Evolutionary conservation across 176 grass and related monocot genomes (phyloP), one percentile per base, ranked within the genome.

Genomic region (Oryza punctata): DNA sequence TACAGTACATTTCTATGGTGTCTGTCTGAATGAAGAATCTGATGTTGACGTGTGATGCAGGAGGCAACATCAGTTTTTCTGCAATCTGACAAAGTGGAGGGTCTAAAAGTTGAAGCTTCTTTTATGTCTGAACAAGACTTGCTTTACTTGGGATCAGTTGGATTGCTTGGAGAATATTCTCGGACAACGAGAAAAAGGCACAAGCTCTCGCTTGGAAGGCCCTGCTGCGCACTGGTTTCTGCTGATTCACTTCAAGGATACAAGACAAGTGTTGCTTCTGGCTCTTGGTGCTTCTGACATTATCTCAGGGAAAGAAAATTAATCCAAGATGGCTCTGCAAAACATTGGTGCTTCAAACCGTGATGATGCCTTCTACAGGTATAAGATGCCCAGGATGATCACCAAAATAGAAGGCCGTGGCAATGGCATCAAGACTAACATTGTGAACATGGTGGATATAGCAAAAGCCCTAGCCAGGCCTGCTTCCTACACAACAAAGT

Each of bases 361-460:
- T 18, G 94, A 94, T 29, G 94, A 97, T 85, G 92, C 94, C 87
- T 97, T 97, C 72, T 97, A 97, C 52, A 85, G 94, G 76, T 97
- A 97, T 73, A 97, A 97, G 84, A 97, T 97, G 94, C 94, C 94
- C 13, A 91, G 77, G 65, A 94, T 94, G 94, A 78, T 94, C 59
- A 92, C 94, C 61, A 94, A 94, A 82, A 94, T 94, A 37, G 94
- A 97, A 87, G 92, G 94, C 3, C 88, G 86, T 41, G 88, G 90
- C 27, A 94, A 92, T 85, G 89, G 91, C 37, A 97, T 92, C 72
- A 94, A 94, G 83, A 94, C 94, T 10, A 97, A 97, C 33, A 27
- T 94, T 9, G 91, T 97, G 35, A 97, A 97, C 88, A 94, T 94
- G 91, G 91, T 94, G 32, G 94, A 90, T 77, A 92, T 94, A 24